A percentile compares a stretch with the other conserved stretches of the same genome.
phyloP scores from a whole-genome alignment of 139 green algal species.

The Coelastrella sp. region DNA sequence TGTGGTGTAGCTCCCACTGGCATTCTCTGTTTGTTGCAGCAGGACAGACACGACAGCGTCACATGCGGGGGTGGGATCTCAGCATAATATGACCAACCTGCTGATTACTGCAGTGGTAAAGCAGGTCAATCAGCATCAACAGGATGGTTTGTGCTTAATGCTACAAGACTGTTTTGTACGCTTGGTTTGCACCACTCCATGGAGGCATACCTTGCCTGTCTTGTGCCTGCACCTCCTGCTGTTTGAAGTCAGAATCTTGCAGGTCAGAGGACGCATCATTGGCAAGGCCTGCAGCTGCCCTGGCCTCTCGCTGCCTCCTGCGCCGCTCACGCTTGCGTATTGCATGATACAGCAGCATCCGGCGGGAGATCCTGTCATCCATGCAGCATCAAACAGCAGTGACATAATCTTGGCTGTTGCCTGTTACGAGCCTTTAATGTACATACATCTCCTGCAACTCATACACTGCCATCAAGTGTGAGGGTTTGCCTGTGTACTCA shows the following conservation, averaged over 20 bases:
- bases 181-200: not conserved
- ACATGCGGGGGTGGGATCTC: not conserved
- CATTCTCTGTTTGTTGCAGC: slow-evolving; percentile 9
- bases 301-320: not conserved
- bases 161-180: not conserved
- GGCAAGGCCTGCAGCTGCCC: not conserved
- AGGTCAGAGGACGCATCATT: not conserved
- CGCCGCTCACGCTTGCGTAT: not conserved
- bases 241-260: not conserved
- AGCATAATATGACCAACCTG: not conserved
- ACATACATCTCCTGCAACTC: not conserved
- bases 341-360: not conserved
- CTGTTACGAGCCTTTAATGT: not conserved
- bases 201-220: not conserved
- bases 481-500: not conserved
- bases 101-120: no score
- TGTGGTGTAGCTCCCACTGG: slow-evolving; percentile 38
- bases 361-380: not conserved
- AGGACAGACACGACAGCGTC: not conserved
- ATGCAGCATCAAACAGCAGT: not conserved
- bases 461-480: not conserved
- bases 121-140: not conserved
- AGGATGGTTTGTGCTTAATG: not conserved
- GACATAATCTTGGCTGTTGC: not conserved
- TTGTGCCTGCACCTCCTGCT: not conserved